Percentiles rank a stretch among this genome's conserved stretches.
Evolutionary conservation across 441 rosid species (phyloP).

Genomic region (Populus hybrid): DNA sequence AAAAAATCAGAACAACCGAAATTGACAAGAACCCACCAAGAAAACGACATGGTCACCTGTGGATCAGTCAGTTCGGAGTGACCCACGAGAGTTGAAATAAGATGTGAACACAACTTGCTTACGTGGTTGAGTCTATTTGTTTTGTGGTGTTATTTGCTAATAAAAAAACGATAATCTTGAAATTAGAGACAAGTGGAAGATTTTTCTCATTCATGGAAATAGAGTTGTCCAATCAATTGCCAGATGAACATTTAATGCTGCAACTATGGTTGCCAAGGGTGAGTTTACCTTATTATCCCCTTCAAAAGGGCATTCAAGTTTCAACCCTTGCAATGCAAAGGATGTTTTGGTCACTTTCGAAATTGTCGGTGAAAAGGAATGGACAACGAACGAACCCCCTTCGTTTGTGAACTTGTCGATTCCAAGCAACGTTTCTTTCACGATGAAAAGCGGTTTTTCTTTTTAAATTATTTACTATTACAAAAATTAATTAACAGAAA

Average conservation of each 20-base stretch:
- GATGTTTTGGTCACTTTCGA: neutral
- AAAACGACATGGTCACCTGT: neutral
- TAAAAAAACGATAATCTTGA: neutral
- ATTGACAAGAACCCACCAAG: neutral
- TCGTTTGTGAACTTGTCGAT: neutral
- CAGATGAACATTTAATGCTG: neutral
- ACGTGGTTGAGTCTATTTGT: neutral
- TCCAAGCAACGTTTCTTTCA: too few species aligned
- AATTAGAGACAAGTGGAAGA: neutral
- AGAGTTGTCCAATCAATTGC: neutral
- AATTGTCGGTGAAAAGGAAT: slow-evolving; percentile 2
- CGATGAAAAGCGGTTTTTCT: too few species aligned
- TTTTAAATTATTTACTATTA: too few species aligned
- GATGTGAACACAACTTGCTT: neutral
- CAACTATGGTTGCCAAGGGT: neutral
- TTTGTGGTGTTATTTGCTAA: neutral
- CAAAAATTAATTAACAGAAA: too few species aligned
- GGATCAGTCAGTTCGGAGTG: neutral
- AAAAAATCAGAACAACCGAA: neutral
- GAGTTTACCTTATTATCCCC: neutral
- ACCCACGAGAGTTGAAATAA: neutral
- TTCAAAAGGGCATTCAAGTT: too few species aligned
- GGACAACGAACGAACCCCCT: neutral
- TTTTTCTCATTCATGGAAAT: neutral
- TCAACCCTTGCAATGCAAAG: neutral